Percentiles rank a stretch among this genome's conserved stretches.
Evolutionary conservation across 2,329 filamentous ascomycete species (phyloP).

Genomic region (Rutstroemia sp.): DNA sequence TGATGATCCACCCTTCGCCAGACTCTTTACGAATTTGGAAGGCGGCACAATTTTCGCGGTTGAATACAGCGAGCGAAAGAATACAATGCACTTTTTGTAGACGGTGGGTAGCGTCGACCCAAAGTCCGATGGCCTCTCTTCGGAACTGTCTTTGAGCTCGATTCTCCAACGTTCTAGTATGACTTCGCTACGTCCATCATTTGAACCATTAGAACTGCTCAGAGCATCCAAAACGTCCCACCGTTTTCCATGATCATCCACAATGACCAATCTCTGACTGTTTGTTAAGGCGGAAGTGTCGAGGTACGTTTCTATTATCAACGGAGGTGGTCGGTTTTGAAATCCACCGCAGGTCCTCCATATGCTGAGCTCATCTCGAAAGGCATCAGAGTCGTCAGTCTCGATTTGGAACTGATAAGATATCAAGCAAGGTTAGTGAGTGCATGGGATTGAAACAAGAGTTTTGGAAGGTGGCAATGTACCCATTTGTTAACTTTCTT

Average conservation of each 20-base stretch:
- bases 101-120: slow-evolving; percentile 67
- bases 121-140: slow-evolving; percentile 47
- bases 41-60: slow-evolving; percentile 76
- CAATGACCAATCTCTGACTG: slow-evolving; percentile 78
- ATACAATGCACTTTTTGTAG: slow-evolving; percentile 95
- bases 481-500: slow-evolving; percentile 84
- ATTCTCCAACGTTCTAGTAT: slow-evolving; percentile 88
- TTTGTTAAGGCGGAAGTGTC: slow-evolving; percentile 72
- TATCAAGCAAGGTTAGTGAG: slow-evolving; percentile 2
- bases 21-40: slow-evolving; percentile 71
- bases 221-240: slow-evolving; percentile 88
- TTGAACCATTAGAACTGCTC: slow-evolving; percentile 49
- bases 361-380: slow-evolving; percentile 68
- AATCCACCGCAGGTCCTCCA: slow-evolving; percentile 79
- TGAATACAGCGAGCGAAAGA: slow-evolving; percentile 83
- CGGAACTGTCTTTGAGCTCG: slow-evolving; percentile 59
- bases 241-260: slow-evolving; percentile 83
- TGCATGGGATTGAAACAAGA: background rate
- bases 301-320: slow-evolving; percentile 87
- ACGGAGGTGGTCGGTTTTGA: slow-evolving; percentile 68
- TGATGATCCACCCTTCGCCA: slow-evolving; percentile 61
- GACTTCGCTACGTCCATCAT: slow-evolving; percentile 46
- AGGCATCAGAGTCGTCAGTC: slow-evolving; percentile 84
- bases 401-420: slow-evolving; percentile 78
- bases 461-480: slow-evolving; percentile 30